Conservation (phyloP, 192 early-diverging fungal genomes). For the Coemansia sp. region DNA sequence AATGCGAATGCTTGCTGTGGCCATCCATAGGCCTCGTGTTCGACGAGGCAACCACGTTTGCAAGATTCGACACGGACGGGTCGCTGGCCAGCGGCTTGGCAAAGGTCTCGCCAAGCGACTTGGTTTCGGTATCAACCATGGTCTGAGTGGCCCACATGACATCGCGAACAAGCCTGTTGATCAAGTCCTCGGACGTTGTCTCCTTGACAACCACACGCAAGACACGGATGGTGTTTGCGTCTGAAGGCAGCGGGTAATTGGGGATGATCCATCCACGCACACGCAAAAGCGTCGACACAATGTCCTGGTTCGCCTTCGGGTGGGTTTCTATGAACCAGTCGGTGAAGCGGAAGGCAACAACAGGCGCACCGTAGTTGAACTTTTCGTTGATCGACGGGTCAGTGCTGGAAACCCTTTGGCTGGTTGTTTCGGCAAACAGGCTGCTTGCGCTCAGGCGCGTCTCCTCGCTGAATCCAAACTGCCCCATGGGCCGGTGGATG, state of each 20-base stretch:
- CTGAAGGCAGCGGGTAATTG: conserved; percentile 70
- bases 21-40: conserved; percentile 13
- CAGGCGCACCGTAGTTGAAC: conserved; percentile 62
- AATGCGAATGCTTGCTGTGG: conserved; percentile 29
- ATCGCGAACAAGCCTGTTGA: conserved; percentile 57
- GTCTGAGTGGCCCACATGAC: conserved; percentile 59
- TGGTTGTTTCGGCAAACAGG: conserved; percentile 16
- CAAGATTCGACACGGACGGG: conserved; percentile 36
- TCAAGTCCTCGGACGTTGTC: conserved; percentile 57
- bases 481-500: conserved; percentile 60
- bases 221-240: conserved; percentile 54
- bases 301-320: conserved; percentile 63
- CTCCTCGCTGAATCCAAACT: conserved; percentile 43
- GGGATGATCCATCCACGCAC: conserved; percentile 79
- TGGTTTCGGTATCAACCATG: conserved; percentile 42
- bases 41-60: conserved; percentile 20
- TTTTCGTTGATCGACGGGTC: conserved; percentile 30
- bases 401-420: conserved; percentile 11
- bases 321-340: conserved; percentile 58
- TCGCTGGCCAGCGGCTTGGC: conserved; percentile 27
- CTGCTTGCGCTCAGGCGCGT: conserved; percentile 24
- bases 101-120: conserved; percentile 43
- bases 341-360: conserved; percentile 66
- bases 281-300: conserved; percentile 61
- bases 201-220: conserved; percentile 73